These are phyloP conservation scores for Citrullus colocynthis DNA, from an alignment of 306 rosid genomes.

Conservation along the genomic window DNA sequence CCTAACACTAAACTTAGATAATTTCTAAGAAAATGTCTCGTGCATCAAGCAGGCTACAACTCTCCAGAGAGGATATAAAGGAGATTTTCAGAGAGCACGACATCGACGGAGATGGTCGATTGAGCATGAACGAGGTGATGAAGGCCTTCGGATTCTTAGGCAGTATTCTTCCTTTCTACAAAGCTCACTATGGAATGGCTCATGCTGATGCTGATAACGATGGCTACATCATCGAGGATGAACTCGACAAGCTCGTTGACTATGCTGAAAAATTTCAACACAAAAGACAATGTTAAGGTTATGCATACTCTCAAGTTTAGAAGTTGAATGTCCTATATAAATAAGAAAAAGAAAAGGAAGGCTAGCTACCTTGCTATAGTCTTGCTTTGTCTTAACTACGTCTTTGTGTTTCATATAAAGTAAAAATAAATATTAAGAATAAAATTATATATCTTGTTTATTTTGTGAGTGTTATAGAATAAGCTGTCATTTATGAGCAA, in stretches of 20 bases:
- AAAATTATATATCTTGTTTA: too few relatives aligned
- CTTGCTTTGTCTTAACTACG: background rate
- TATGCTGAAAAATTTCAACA: conserved; percentile 1
- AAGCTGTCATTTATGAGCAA: too few relatives aligned
- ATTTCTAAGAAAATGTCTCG: background rate
- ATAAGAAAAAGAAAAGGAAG: background rate
- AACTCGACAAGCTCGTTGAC: background rate
- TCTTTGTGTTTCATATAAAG: background rate
- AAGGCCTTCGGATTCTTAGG: background rate
- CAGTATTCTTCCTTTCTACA: background rate
- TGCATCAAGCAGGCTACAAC: background rate
- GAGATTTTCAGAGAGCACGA: conserved; percentile 4
- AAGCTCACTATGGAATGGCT: background rate
- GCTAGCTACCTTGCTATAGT: background rate
- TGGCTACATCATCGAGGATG: background rate
- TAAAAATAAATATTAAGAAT: too few relatives aligned
- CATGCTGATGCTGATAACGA: background rate
- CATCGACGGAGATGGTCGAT: background rate
- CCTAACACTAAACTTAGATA: background rate
- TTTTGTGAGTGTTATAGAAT: too few relatives aligned
- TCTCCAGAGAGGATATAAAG: background rate
- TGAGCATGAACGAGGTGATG: background rate
- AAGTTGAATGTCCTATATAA: background rate
- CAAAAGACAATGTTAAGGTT: background rate
- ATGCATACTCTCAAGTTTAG: background rate